phyloP scores from a whole-genome alignment of 2,329 filamentous ascomycete species.

The Botryotinia narcissicola region DNA sequence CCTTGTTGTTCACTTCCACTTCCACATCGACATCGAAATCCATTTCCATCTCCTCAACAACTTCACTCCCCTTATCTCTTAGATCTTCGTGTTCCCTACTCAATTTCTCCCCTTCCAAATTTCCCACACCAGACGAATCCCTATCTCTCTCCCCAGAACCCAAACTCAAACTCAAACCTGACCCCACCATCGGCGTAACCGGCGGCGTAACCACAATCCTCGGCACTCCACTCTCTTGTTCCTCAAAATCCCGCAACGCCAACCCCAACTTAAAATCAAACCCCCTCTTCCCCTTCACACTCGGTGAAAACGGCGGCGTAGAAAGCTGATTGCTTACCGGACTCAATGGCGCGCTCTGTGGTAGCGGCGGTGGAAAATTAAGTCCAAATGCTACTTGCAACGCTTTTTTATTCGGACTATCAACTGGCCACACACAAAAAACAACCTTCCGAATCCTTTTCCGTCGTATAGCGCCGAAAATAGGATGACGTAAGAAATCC shows the following conservation, averaged over 20 bases:
- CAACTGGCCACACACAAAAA: not conserved
- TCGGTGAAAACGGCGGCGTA: not conserved
- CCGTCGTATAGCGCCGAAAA: not conserved
- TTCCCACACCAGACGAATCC: not conserved
- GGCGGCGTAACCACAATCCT: not conserved
- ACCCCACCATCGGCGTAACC: not conserved
- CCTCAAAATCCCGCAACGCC: not conserved
- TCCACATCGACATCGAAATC: not conserved
- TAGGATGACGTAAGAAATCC: not conserved
- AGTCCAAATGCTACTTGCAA: not conserved
- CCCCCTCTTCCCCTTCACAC: no score
- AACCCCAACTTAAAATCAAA: not conserved
- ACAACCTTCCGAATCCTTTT: not conserved
- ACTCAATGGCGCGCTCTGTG: not conserved
- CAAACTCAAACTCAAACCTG: not conserved
- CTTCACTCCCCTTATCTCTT: not conserved
- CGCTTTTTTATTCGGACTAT: conserved; percentile 3
- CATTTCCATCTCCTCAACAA: not conserved
- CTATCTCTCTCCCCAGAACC: not conserved
- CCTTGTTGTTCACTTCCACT: no score
- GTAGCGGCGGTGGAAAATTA: not conserved
- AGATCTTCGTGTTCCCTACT: not conserved
- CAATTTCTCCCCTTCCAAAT: not conserved
- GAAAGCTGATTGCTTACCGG: not conserved
- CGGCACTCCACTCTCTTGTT: not conserved